Evolutionary conservation across 2,329 filamentous ascomycete genomes (phyloP).

Genomic region (Fusarium incarnatum): DNA sequence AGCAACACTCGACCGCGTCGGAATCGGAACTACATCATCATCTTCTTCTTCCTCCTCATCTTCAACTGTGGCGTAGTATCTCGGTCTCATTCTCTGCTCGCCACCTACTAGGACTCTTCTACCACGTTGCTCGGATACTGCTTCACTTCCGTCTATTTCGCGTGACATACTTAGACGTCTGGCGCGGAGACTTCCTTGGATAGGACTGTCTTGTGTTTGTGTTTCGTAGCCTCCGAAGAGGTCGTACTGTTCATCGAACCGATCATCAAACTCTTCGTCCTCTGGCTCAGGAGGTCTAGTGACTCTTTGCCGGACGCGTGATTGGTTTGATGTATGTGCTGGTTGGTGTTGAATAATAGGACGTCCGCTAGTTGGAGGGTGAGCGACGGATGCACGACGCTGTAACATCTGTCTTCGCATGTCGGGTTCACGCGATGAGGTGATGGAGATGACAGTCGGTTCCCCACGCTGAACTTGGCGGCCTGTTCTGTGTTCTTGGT

Average conservation of each 20-base stretch:
- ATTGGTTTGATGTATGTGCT: conserved; percentile 2
- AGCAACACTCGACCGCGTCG: neutral
- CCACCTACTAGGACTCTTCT: neutral
- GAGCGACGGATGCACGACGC: neutral
- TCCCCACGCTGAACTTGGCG: neutral
- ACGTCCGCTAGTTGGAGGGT: neutral
- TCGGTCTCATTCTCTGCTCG: conserved; percentile 4
- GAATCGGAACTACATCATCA: neutral
- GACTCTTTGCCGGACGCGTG: neutral
- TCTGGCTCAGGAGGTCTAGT: neutral
- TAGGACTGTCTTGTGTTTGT: neutral
- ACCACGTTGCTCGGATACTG: neutral
- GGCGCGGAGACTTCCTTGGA: neutral
- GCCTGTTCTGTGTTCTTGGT: neutral
- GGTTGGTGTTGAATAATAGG: neutral
- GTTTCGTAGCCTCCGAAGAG: neutral
- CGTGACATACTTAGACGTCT: neutral
- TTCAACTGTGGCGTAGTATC: neutral
- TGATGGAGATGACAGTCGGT: neutral
- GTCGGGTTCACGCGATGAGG: neutral
- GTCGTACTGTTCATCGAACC: neutral
- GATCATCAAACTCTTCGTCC: neutral
- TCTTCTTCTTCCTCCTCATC: neutral
- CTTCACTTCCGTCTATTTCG: neutral
- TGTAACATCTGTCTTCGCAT: neutral